These are phyloP conservation scores for Ceratocystis ficicola DNA, from an alignment of 2,329 filamentous ascomycete genomes.

Conservation along the genomic window DNA sequence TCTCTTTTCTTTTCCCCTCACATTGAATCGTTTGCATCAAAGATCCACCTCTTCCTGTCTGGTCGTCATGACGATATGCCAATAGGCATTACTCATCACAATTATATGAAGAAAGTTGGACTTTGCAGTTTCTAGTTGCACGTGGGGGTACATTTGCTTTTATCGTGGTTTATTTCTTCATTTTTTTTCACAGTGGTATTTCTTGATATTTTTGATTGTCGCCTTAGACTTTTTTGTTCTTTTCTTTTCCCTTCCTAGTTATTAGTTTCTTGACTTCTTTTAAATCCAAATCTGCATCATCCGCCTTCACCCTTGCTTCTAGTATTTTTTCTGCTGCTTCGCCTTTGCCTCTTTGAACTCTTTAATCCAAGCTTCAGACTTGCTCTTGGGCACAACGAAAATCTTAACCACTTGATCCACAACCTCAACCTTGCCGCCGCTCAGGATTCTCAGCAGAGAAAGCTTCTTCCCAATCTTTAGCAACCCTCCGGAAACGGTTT, in stretches of 20 bases:
- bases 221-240: constrained; percentile 4
- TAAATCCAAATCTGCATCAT: background rate
- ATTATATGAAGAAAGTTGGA: background rate
- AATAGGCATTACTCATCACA: background rate
- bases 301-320: background rate
- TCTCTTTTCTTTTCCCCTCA: constrained; percentile 16
- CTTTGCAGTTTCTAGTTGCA: background rate
- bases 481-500: constrained; percentile 65
- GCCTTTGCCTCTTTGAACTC: constrained; percentile 70
- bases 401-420: constrained; percentile 76
- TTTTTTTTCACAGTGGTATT: background rate
- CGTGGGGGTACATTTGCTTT: background rate
- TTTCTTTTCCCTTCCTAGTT: background rate
- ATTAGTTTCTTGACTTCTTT: constrained; percentile 15
- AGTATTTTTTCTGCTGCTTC: constrained; percentile 29
- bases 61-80: background rate
- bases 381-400: constrained; percentile 63
- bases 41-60: too few species aligned
- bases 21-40: background rate
- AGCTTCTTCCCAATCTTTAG: constrained; percentile 86
- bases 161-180: background rate
- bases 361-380: constrained; percentile 62
- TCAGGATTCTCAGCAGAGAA: constrained; percentile 59
- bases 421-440: constrained; percentile 67
- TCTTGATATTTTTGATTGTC: constrained; percentile 9